Conservation (phyloP, 306 rosid genomes). For the Vigna reflexopilosa region DNA sequence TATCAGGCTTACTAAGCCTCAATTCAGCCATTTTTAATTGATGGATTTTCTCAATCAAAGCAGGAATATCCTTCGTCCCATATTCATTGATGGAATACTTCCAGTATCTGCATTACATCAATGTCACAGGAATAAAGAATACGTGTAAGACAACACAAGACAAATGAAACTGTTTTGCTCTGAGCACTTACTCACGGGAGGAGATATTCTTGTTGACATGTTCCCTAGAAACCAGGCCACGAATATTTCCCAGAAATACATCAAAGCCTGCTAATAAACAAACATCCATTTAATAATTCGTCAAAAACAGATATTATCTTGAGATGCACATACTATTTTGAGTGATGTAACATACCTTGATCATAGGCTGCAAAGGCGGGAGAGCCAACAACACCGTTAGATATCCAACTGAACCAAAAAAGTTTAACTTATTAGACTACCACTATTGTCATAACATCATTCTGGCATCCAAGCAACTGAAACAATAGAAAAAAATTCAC, state of each 20-base stretch:
- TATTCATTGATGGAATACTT: conserved; percentile 90
- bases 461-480: conserved; percentile 18
- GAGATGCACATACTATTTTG: conserved; percentile 2
- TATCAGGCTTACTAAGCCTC: conserved; percentile 69
- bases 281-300: conserved; percentile 20
- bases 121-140: conserved; percentile 14
- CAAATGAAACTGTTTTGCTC: conserved; percentile 4
- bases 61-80: conserved; percentile 88
- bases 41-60: conserved; percentile 86
- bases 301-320: neutral
- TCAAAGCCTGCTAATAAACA: conserved; percentile 69
- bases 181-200: conserved; percentile 75
- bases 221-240: conserved; percentile 88
- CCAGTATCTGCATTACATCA: conserved; percentile 80
- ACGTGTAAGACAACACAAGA: neutral
- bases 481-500: conserved; percentile 23
- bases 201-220: conserved; percentile 78
- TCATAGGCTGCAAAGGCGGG: conserved; percentile 98
- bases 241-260: conserved; percentile 83
- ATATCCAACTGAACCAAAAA: conserved; percentile 78
- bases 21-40: conserved; percentile 78
- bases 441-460: conserved; percentile 16
- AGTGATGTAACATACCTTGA: conserved; percentile 69
- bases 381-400: conserved; percentile 96
- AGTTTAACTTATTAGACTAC: conserved; percentile 25